Base-by-base conservation (phyloP, 2,329 filamentous ascomycete species). In the Diaporthe nobilis region DNA sequence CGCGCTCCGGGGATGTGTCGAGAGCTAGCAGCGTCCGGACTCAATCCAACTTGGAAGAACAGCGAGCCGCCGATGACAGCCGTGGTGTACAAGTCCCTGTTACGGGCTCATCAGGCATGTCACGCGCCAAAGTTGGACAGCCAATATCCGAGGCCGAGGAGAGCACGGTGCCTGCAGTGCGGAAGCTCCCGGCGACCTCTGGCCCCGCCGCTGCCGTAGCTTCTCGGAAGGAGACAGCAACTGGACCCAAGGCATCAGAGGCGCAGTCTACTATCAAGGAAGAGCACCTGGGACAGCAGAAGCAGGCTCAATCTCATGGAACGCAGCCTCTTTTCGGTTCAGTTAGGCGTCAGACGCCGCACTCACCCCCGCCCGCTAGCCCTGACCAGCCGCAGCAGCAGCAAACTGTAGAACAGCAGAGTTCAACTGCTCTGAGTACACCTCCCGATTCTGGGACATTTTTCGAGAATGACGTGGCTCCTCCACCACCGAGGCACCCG, bases 131-230 rank as follows among this genome's bases (percentile, higher is more conserved):
- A 76, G 75, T 80, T 31, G 82, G 74, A 63, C 78, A 80, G 25
- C 85, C 86, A 0, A 87, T 88, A 51, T 87, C 86, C 0, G 87
- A 88, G 77, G 85, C 83, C 0, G 86, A 88, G 28, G 86, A 88
- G 71, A 82, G 83, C 42, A 76, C 77, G 4, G 80, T 80, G n/a
- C 72, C 77, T 17, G n/a, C 53, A 37, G 3, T 13, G 31, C 58
- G 71, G 12, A 55, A 34, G 22, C 34, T 28, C 5, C 34, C 58
- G 12, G 47, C n/a, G 22, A 42, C 58, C 34, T 65, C 47, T 39
- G n/a, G 9, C 34, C 58, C 58, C 6, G 12, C 47, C 3, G 47
- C 34, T 13, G 57, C n/a, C 5, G 58, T 55, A 15, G 47, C 57
- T 22, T 44, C 71, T 39, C 47, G 58, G 4, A 65, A 44, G 58